Evolutionary conservation across 2,329 filamentous ascomycete species (phyloP), one percentile per base, ranked within the genome.

Genomic region (Cadophora sp.): DNA sequence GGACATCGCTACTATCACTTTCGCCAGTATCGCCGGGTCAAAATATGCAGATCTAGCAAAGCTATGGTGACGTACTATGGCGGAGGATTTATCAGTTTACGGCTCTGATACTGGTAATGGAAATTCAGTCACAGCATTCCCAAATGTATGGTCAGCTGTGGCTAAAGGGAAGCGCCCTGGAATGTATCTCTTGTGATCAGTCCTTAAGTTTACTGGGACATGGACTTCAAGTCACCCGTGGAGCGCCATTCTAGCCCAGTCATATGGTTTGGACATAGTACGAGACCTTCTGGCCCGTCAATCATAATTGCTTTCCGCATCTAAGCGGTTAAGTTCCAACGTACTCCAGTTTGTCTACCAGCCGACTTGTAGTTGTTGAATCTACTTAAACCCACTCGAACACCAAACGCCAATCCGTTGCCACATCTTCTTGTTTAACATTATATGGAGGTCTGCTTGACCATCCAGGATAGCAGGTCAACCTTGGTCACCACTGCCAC

Each of bases 401-500:
- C 56, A 26, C 63, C 58, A 58, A 58, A 70, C 65, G 53, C 68
- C 65, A 43, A 29, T 37, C 22, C 34, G 16, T 37, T 59, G 11
- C 56, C 22, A 37, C 6, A 51, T 51, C 24, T 12, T 27, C 26
- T 24, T n/a, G 55, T 58, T 12, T 14, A 6, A 66, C 4, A 31
- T 50, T 64, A 68, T 16, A 68, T 55, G 16, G 80, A 82, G 48
- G 81, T 83, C 73, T 86, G 84, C 80, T 90, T 93, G 46, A 98
- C 89, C 87, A 99, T 89, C 91, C 93, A 99, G 51, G 91, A 94
- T 76, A 99, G 81, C 75, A 99, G 80, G 81, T 99, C 96, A 5
- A 99, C 96, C 86, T 99, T 99, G 37, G 96, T 98, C 8, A 97
- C 94, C 9, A 99, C 89, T 8, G 93, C 96, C 61, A 96, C 84